Evolutionary conservation across 305 asterid species (phyloP).

Genomic region (Fraxinus sp.): DNA sequence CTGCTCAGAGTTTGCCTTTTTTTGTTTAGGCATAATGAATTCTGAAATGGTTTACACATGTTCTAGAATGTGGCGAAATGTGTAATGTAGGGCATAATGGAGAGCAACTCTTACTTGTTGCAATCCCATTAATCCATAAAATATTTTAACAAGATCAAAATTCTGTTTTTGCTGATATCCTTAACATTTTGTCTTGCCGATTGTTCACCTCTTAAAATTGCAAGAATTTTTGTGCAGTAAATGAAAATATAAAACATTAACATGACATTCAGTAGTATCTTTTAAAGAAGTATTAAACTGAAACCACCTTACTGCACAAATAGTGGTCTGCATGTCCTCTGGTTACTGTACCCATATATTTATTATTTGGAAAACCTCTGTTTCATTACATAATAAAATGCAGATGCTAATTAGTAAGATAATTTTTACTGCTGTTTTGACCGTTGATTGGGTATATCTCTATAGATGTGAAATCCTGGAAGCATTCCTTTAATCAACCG

Average conservation of each 20-base stretch:
- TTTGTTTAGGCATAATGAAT: background rate
- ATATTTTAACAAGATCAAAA: background rate
- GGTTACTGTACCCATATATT: background rate
- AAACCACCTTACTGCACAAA: background rate
- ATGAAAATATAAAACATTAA: background rate
- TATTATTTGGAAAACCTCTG: background rate
- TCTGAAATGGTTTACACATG: background rate
- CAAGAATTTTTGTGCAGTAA: background rate
- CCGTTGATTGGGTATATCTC: background rate
- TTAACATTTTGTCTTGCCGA: background rate
- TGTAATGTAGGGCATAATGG: background rate
- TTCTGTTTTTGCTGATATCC: background rate
- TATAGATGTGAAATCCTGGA: background rate
- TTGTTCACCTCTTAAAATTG: background rate
- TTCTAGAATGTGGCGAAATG: background rate
- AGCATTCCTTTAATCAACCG: background rate
- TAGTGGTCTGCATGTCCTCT: background rate
- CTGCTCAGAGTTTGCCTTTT: background rate
- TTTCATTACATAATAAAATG: background rate
- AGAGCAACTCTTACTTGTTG: background rate
- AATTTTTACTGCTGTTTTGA: background rate
- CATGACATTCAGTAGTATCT: background rate
- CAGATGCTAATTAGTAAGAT: background rate
- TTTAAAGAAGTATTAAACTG: background rate
- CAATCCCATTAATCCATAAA: background rate